Conservation (phyloP, 106 monocot species). For the Acorus calamus region DNA sequence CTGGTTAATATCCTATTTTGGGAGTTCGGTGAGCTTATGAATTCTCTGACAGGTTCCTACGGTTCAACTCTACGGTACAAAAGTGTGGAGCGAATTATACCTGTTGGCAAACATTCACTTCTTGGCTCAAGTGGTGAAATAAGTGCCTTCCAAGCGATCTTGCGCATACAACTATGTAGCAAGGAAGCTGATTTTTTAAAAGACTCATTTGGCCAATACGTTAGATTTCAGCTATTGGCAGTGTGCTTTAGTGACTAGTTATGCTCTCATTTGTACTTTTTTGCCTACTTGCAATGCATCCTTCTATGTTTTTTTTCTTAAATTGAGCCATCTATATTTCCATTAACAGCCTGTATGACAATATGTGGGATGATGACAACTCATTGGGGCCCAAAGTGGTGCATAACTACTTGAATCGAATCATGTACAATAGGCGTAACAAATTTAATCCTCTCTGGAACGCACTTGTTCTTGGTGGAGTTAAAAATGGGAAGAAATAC, state of each 20-base stretch:
- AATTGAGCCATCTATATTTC: not conserved
- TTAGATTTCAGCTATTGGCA: too few relatives aligned
- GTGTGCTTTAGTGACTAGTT: not conserved
- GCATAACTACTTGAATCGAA: conserved; percentile 64
- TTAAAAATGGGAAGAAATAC: conserved; percentile 79
- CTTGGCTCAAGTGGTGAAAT: conserved; percentile 88
- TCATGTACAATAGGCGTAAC: conserved; percentile 88
- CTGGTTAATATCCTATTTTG: too few relatives aligned
- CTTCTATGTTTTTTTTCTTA: not conserved
- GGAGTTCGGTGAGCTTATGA: too few relatives aligned
- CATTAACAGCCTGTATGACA: conserved; percentile 56
- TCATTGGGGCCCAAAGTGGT: conserved; percentile 84
- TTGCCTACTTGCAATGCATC: not conserved
- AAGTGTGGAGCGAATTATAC: conserved; percentile 62
- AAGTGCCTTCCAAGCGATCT: conserved; percentile 85
- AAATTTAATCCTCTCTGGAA: conserved; percentile 83
- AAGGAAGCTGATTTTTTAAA: too few relatives aligned
- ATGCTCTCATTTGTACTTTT: not conserved
- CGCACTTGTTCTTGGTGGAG: conserved; percentile 72
- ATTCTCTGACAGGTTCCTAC: conserved; percentile 55
- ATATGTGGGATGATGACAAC: conserved; percentile 92
- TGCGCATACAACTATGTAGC: too few relatives aligned
- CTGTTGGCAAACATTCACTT: conserved; percentile 72
- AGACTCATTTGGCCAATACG: too few relatives aligned
- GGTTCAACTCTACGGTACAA: conserved; percentile 88